These are phyloP conservation scores for Kwoniella bestiolae DNA, from an alignment of 768 basidiomycete species.

Conservation along the genomic window DNA sequence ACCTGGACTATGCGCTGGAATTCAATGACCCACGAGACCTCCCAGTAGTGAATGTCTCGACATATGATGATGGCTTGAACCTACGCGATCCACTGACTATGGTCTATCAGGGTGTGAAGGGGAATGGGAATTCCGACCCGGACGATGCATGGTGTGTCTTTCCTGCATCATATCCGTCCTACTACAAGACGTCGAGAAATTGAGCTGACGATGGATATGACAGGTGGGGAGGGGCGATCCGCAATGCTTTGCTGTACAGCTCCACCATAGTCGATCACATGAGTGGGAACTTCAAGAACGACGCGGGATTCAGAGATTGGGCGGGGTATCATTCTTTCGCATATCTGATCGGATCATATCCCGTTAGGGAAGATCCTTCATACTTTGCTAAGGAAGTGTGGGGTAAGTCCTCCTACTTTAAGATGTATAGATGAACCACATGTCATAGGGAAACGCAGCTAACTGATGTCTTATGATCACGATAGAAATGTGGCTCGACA, in stretches of 20 bases:
- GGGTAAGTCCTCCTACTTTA: not conserved
- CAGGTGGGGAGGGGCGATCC: constrained; percentile 9
- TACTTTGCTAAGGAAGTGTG: not conserved
- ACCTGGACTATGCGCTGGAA: not conserved
- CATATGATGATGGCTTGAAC: not conserved
- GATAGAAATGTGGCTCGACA: constrained; percentile 5
- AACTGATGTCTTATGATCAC: too few relatives aligned
- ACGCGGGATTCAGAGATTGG: constrained; percentile 1
- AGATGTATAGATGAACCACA: not conserved
- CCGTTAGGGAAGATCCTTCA: constrained; percentile 3
- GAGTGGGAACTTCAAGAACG: not conserved
- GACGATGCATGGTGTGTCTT: constrained; percentile 8
- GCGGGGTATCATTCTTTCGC: not conserved
- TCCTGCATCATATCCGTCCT: not conserved
- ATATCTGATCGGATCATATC: not conserved
- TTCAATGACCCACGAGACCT: not conserved
- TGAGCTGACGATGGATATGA: not conserved
- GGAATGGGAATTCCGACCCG: not conserved
- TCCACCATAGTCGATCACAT: not conserved
- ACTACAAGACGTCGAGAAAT: not conserved
- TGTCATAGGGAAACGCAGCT: too few relatives aligned
- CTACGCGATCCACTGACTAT: not conserved
- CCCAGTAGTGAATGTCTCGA: not conserved
- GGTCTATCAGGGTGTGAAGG: not conserved
- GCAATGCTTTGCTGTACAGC: not conserved